Percentiles rank a stretch among this genome's conserved stretches.
phyloP scores from a whole-genome alignment of 176 grass and related monocot species.

The Eragrostis nindensis region DNA sequence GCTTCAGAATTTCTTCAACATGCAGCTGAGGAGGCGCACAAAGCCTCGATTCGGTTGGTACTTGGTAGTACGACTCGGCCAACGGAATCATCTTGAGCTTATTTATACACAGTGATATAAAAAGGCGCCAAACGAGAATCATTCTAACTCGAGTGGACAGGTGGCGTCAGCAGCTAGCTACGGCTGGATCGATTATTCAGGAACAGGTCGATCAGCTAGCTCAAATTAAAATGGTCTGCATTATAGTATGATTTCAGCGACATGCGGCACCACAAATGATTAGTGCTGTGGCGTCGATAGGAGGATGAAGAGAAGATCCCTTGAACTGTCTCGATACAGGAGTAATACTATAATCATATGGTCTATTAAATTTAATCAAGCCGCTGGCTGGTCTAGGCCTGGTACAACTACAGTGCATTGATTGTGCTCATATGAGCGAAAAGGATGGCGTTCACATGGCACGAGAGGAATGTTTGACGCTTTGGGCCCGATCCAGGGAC shows the following conservation, averaged over 20 bases:
- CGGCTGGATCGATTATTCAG: background rate
- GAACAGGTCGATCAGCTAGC: background rate
- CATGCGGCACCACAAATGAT: background rate
- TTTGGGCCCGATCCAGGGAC: background rate
- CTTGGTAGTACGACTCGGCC: background rate
- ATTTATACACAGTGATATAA: no score
- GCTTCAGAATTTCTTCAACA: background rate
- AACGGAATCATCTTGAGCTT: background rate
- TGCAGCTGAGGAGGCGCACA: background rate
- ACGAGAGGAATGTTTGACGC: background rate
- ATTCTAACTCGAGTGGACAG: constrained; percentile 9
- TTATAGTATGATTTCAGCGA: background rate
- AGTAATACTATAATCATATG: no score
- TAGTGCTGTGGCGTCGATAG: no score
- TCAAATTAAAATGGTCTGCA: background rate
- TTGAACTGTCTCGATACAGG: background rate
- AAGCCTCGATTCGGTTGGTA: background rate
- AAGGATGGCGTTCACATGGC: background rate
- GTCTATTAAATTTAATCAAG: no score
- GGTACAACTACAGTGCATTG: background rate
- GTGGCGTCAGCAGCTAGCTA: background rate
- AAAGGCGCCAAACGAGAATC: background rate
- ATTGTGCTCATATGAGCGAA: background rate
- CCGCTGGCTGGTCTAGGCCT: background rate
- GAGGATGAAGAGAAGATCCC: background rate